Conservation (phyloP, 2,329 filamentous ascomycete genomes). For the Penicillium crustosum region DNA sequence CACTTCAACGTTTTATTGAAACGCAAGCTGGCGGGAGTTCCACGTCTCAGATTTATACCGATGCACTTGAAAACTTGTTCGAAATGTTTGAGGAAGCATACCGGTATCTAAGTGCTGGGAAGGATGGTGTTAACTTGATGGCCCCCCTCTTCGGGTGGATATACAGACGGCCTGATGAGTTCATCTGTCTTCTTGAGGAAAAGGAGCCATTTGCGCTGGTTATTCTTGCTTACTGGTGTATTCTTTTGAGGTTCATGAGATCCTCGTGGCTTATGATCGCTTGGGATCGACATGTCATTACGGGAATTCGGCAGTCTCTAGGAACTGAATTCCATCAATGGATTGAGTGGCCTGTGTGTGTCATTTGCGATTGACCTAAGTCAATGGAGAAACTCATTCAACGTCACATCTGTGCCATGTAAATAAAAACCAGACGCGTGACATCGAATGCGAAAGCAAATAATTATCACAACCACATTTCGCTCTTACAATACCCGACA, state of each 20-base stretch:
- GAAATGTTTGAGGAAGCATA: constrained; percentile 23
- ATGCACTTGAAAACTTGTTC: constrained; percentile 15
- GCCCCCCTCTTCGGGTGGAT: constrained; percentile 32
- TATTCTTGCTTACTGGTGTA: constrained; percentile 33
- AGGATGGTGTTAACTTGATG: constrained; percentile 23
- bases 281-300: constrained; percentile 36
- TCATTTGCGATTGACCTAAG: not conserved
- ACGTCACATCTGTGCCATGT: not conserved
- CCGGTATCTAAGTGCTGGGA: constrained; percentile 7
- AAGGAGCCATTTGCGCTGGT: constrained; percentile 30
- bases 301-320: constrained; percentile 27
- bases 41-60: constrained; percentile 6
- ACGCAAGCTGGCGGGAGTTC: not conserved
- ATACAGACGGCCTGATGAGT: constrained; percentile 26
- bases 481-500: no score
- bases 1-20: constrained; percentile 15
- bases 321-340: constrained; percentile 17
- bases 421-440: no score
- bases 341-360: constrained; percentile 31
- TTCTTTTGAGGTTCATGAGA: constrained; percentile 34
- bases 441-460: not conserved
- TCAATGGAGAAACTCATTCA: not conserved
- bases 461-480: not conserved
- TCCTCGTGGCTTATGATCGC: constrained; percentile 35
- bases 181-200: constrained; percentile 27